Evolutionary conservation across 148 eudicot genomes (phyloP), one percentile per base, ranked within the genome.

Genomic region (Salicornia ramosissima): DNA sequence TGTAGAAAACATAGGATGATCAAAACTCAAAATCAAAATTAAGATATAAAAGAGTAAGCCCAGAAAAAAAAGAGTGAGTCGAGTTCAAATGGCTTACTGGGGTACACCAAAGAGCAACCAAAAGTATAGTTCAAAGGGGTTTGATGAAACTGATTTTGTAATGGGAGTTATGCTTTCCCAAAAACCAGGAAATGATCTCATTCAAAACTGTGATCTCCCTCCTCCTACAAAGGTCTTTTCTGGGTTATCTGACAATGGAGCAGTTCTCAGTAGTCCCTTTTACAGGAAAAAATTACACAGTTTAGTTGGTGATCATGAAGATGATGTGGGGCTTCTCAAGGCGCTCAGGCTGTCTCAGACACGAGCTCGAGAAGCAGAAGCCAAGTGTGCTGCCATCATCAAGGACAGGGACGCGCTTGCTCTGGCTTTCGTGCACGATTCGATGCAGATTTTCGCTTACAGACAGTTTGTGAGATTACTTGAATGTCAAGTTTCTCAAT

Each of bases 301-400:
- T 33, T 58, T 65, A 45, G 26, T 43, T 18, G 29, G 18, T 25
- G 51, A 47, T 31, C 47, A 62, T 0, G 71, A 72, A 10, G 75
- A 61, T 1, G 54, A 21, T 22, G 25, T 80, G 75, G 83, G 83
- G 71, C 54, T 88, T 46, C 68, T 84, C 72, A 88, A 81, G 74
- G 93, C 90, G 2, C 43, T 88, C 33, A 45, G 85, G 40, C 45
- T 84, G 68, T 88, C 90, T 1, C 93, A 88, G 56, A 86, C 90
- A 3, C 81, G 88, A 46, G 90, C 93, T 2, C 78, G 90, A 56
- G 90, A 86, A 52, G 90, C 93, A 0, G 93, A 86, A 72, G 81
- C 73, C 31, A 84, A 72, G 49, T 69, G 56, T 25, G 76, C 69
- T 1, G 55, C 43, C 0, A 50, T 86, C 21, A 46, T 13, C 0